A percentile compares a stretch with the other conserved stretches of the same genome.
These are phyloP conservation scores for Talaromyces sp. DNA, from an alignment of 2,329 filamentous ascomycete species.

Conservation along the genomic window DNA sequence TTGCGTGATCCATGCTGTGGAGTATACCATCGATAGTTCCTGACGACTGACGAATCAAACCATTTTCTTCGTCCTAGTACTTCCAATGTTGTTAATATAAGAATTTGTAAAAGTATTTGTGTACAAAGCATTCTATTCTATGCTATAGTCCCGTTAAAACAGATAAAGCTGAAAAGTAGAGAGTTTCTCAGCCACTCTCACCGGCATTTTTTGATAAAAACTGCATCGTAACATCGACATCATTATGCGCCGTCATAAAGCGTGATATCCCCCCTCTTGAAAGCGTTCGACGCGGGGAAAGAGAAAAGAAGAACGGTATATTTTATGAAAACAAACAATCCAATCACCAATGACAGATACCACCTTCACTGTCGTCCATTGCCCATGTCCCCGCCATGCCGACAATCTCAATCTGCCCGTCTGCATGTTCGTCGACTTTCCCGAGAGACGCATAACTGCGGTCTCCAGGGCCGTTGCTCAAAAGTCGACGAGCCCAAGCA, in stretches of 20 bases:
- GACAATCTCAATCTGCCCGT: slow-evolving; percentile 54
- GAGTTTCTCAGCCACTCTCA: neutral
- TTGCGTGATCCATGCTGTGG: neutral
- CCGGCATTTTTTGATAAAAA: neutral
- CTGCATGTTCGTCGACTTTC: slow-evolving; percentile 49
- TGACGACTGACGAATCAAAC: neutral
- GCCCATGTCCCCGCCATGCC: slow-evolving; percentile 83
- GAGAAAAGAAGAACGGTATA: neutral
- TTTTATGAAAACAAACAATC: neutral
- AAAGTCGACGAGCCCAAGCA: slow-evolving; percentile 54
- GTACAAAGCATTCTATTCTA: neutral
- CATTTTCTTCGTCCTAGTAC: neutral
- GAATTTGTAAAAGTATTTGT: neutral
- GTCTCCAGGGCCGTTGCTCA: slow-evolving; percentile 47
- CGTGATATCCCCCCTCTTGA: neutral
- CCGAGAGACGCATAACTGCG: slow-evolving; percentile 41
- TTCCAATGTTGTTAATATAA: neutral
- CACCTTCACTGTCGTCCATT: slow-evolving; percentile 74
- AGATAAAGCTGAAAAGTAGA: neutral
- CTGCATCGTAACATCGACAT: neutral
- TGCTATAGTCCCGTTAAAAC: neutral
- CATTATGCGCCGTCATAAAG: neutral
- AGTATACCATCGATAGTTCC: neutral
- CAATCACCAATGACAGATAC: slow-evolving; percentile 51
- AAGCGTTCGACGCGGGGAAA: neutral